Evolutionary conservation across 2,329 filamentous ascomycete genomes (phyloP), one percentile per base, ranked within the genome.

Genomic region (Alternaria longipes): DNA sequence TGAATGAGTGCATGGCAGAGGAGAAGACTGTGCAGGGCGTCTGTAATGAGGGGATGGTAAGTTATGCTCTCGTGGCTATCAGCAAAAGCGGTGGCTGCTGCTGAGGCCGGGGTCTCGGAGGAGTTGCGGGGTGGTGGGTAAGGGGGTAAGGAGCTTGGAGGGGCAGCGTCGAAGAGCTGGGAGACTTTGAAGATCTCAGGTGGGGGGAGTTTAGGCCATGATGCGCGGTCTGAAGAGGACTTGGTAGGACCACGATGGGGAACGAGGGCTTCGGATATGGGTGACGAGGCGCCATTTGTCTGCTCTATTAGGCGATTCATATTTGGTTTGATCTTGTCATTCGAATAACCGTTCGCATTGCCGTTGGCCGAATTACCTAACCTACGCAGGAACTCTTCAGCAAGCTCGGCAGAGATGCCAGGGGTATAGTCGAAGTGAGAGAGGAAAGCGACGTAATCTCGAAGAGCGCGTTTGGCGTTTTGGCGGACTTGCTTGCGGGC

Each of bases 1-100:
- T 94, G 92, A 8, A 92, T 80, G 9, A 96, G 86, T n/a, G 87
- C 86, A 77, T 96, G 92, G 67, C 89, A 91, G 41, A 96, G 85
- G 8, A 96, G 86, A 2, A 95, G 79, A 5, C 89, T 90, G 76
- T 96, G 92, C 0, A 96, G 84, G 1, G 90, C 90, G 66, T 96
- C 92, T 7, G 88, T 88, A 11, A 96, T 83, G 8, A 95, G 84
- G 0, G 92, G 93, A 71, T 96, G 92, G 74, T 92, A 95, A 1
- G 91, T 95, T 28, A 92, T 84, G 41, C 85, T 85, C 79, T 93
- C 91, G 44, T 86, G 83, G 54, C 80, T 83, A 57, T 84, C 81
- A 11, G 81, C 75, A 46, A 77, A 74, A 56, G 74, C 73, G 28
- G 70, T 67, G 49, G 79, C 78, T 41, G 81, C 78, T 2, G 71